Evolutionary conservation across 2,329 filamentous ascomycete species (phyloP).

Genomic region (Biscogniauxia marginata): DNA sequence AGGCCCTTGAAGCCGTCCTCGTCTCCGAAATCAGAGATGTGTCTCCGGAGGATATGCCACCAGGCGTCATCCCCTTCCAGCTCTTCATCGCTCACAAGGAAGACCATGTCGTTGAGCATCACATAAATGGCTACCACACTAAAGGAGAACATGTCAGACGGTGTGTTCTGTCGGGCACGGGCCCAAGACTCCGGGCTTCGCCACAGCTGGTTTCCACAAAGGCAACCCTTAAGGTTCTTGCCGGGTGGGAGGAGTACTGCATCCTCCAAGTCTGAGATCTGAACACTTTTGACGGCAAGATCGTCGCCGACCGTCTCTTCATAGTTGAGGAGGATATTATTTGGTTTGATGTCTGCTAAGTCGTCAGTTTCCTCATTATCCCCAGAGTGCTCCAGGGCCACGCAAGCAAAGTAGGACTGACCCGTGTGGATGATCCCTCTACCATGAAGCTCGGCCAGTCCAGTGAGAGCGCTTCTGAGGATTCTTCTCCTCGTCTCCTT

Average conservation of each 20-base stretch:
- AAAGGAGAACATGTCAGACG: constrained; percentile 38
- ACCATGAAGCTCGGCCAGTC: constrained; percentile 35
- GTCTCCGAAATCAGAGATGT: constrained; percentile 9
- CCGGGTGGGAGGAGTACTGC: constrained; percentile 25
- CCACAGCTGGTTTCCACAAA: constrained; percentile 35
- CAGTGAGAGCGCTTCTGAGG: too few species aligned
- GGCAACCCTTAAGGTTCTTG: constrained; percentile 19
- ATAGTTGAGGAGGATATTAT: constrained; percentile 36
- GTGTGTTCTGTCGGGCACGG: constrained; percentile 27
- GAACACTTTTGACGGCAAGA: constrained; percentile 23
- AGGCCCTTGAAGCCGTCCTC: constrained; percentile 2
- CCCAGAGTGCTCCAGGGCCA: too few species aligned
- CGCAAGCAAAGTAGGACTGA: too few species aligned
- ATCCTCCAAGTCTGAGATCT: constrained; percentile 34
- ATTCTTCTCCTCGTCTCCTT: too few species aligned
- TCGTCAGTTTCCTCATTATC: not conserved
- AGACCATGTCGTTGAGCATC: constrained; percentile 30
- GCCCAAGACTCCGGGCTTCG: constrained; percentile 36
- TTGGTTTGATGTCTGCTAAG: constrained; percentile 36
- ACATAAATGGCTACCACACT: constrained; percentile 25
- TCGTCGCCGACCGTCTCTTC: constrained; percentile 16
- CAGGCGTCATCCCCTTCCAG: constrained; percentile 23
- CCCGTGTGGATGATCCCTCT: constrained; percentile 33
- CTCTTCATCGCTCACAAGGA: constrained; percentile 24
- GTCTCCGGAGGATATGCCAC: constrained; percentile 15